Base-by-base conservation (phyloP, 2,329 filamentous ascomycete genomes). In the Fusarium sp. region DNA sequence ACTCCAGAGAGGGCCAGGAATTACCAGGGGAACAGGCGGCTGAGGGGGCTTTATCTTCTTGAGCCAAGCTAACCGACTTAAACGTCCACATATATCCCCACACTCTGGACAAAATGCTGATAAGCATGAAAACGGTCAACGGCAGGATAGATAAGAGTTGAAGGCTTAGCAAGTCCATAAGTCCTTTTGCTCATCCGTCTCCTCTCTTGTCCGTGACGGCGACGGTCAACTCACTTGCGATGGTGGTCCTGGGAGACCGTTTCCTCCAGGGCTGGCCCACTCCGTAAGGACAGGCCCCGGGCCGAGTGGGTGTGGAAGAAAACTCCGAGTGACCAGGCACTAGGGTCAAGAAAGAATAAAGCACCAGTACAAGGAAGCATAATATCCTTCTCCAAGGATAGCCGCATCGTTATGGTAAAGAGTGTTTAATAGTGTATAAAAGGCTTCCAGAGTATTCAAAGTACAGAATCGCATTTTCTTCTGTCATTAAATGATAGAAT, bases 311-410 rank as follows among this genome's bases (percentile, higher is more conserved):
- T 73, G 71, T 74, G 61, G 22, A 69, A 46, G 38, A 66, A 73
- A 73, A 66, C 61, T 57, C 71, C 71, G 71, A 73, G 58, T 69
- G 71, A 73, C 67, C 61, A 74, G 46, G 46, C 46, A 51, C 46
- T 27, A 27, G 24, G 46, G 17, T 51, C 46, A 31, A 51, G 46
- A 51, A 51, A 51, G 27, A 29, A 29, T 27, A 31, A 31, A 16
- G 12, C 24, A 31, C 46, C 10, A n/a, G 46, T 51, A 29, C 46
- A 29, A 51, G 17, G 17, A n/a, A 31, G 27, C 16, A 12, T 12
- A 5, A 12, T 29, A 3, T 31, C 16, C 16, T 31, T 8, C 10
- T n/a, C 6, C 16, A 29, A 49, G 16, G 44, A 49, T 51, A 29
- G 16, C 46, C n/a, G 8, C 6, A 7, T n/a, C n/a, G 9, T 2